Percentiles rank a stretch among this genome's conserved stretches.
Evolutionary conservation across 106 monocot genomes (phyloP).

Genomic region (Dioscorea alata): DNA sequence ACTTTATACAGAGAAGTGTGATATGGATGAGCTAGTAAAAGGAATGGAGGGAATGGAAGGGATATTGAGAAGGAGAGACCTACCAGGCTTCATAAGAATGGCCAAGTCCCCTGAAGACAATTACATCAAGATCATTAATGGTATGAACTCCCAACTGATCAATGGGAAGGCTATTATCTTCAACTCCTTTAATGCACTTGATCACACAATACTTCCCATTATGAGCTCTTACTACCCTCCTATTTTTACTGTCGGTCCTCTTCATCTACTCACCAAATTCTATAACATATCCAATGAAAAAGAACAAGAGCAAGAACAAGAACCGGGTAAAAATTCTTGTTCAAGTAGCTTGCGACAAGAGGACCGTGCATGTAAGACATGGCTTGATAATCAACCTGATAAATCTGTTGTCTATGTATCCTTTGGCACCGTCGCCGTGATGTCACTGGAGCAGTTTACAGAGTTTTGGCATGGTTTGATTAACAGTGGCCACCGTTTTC

Average conservation of each 20-base stretch:
- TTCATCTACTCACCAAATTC: neutral
- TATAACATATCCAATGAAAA: too few species aligned
- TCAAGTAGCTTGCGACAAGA: constrained; percentile 8
- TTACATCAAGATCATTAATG: neutral
- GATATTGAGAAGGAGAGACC: constrained; percentile 34
- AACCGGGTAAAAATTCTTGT: too few species aligned
- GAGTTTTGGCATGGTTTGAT: constrained; percentile 40
- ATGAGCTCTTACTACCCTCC: constrained; percentile 15
- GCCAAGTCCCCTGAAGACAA: constrained; percentile 12
- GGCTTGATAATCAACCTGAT: constrained; percentile 30
- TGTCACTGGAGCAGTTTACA: constrained; percentile 16
- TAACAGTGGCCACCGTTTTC: constrained; percentile 29
- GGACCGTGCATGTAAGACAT: constrained; percentile 12
- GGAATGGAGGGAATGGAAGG: constrained; percentile 36
- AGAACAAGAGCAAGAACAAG: too few species aligned
- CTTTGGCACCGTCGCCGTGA: constrained; percentile 33
- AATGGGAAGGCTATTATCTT: constrained; percentile 14
- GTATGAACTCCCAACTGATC: neutral
- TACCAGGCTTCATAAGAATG: constrained; percentile 16
- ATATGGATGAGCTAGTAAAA: constrained; percentile 22
- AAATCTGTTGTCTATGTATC: constrained; percentile 48
- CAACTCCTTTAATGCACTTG: constrained; percentile 27
- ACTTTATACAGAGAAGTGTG: constrained; percentile 8
- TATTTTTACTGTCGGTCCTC: constrained; percentile 32
- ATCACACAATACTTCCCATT: constrained; percentile 11